Evolutionary conservation across 2,329 filamentous ascomycete species (phyloP).

Genomic region (Fusarium luffae): DNA sequence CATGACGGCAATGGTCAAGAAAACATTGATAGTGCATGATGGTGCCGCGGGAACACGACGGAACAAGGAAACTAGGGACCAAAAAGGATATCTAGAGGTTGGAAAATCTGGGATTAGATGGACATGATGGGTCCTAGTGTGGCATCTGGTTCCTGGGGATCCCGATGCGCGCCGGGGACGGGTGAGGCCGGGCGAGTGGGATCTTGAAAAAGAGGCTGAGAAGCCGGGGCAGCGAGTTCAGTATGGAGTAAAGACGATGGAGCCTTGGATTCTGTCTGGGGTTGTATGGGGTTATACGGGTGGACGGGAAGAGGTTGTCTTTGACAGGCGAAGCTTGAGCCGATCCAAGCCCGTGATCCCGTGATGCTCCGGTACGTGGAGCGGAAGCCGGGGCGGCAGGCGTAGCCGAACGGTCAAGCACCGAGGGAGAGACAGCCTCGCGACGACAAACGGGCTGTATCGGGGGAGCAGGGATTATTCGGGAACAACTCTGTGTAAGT

Average conservation of each 20-base stretch:
- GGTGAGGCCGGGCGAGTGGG: constrained; percentile 43
- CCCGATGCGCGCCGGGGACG: constrained; percentile 44
- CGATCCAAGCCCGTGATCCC: constrained; percentile 46
- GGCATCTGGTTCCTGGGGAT: constrained; percentile 45
- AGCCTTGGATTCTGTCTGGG: constrained; percentile 26
- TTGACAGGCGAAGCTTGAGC: constrained; percentile 41
- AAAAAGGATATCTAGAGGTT: constrained; percentile 12
- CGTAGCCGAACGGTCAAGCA: constrained; percentile 45
- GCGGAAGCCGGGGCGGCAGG: constrained; percentile 38
- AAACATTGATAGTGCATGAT: constrained; percentile 41
- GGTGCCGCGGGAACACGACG: constrained; percentile 39
- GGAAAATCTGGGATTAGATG: constrained; percentile 15
- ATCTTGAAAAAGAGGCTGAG: constrained; percentile 43
- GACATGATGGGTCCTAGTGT: constrained; percentile 24
- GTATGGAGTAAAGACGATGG: constrained; percentile 39
- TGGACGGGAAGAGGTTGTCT: constrained; percentile 19
- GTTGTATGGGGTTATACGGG: constrained; percentile 35
- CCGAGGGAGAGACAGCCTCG: constrained; percentile 15
- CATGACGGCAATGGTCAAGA: constrained; percentile 33
- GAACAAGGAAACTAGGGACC: constrained; percentile 35
- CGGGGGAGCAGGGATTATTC: constrained; percentile 42
- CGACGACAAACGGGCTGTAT: constrained; percentile 43
- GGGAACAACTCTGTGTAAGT: constrained; percentile 27
- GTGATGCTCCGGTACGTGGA: constrained; percentile 47
- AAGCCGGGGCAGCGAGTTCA: constrained; percentile 40